These are phyloP conservation scores for Xylaria cubensis DNA, from an alignment of 495 filamentous ascomycete genomes.

Conservation along the genomic window DNA sequence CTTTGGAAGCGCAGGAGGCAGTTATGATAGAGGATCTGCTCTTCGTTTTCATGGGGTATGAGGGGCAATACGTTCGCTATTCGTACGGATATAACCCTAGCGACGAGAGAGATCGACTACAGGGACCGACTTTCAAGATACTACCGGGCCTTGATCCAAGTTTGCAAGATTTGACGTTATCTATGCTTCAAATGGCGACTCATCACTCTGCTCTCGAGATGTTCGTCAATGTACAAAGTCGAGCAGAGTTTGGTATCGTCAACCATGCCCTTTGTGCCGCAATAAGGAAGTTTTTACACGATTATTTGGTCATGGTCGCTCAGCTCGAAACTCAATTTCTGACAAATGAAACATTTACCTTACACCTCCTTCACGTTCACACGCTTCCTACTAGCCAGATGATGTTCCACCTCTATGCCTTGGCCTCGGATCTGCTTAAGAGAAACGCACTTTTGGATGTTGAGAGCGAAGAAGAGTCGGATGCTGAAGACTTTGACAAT, in stretches of 20 bases:
- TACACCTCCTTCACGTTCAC: slow-evolving; percentile 91
- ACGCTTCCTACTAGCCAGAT: slow-evolving; percentile 88
- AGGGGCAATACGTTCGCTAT: slow-evolving; percentile 95
- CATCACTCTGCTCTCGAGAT: slow-evolving; percentile 89
- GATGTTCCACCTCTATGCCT: slow-evolving; percentile 82
- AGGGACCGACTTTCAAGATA: slow-evolving; percentile 81
- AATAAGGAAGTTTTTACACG: slow-evolving; percentile 87
- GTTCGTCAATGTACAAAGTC: slow-evolving; percentile 91
- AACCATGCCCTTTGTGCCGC: slow-evolving; percentile 95
- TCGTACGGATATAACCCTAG: slow-evolving; percentile 78
- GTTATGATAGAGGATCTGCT: slow-evolving; percentile 88
- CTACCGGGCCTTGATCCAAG: slow-evolving; percentile 87
- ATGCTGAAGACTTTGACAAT: slow-evolving; percentile 74
- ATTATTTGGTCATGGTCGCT: slow-evolving; percentile 89
- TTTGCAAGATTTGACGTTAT: slow-evolving; percentile 81
- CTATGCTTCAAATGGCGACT: slow-evolving; percentile 94
- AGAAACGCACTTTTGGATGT: slow-evolving; percentile 88
- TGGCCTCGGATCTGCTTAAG: slow-evolving; percentile 86
- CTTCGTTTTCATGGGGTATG: slow-evolving; percentile 98
- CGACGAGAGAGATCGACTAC: slow-evolving; percentile 82
- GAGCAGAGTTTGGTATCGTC: slow-evolving; percentile 93
- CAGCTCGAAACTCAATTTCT: slow-evolving; percentile 92
- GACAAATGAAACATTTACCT: slow-evolving; percentile 83
- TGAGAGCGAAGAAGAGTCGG: slow-evolving; percentile 81
- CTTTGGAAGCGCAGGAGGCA: slow-evolving; percentile 80